phyloP scores from a whole-genome alignment of 148 eudicot genomes.

The Polygonum maritimum region DNA sequence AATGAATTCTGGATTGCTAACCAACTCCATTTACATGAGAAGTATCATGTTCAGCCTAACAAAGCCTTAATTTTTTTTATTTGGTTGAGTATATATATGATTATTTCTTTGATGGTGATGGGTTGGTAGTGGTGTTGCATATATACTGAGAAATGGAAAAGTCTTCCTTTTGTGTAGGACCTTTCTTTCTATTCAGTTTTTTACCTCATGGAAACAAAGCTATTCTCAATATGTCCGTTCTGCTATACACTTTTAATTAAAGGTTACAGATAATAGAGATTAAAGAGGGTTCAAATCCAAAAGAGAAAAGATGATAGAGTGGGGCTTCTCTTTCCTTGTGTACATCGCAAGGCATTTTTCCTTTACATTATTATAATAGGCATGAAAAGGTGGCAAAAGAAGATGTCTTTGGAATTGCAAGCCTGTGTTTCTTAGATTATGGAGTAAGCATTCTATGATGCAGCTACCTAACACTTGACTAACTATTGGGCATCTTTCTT shows the following conservation, averaged over 20 bases:
- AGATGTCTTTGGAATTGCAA: slow-evolving; percentile 2
- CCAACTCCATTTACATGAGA: not conserved
- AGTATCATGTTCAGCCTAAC: not conserved
- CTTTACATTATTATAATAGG: slow-evolving; percentile 3
- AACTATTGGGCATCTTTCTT: slow-evolving; percentile 10
- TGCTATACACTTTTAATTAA: not conserved
- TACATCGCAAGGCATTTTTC: not conserved
- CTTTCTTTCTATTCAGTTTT: not conserved
- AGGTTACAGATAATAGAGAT: not conserved
- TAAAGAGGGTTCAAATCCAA: not conserved
- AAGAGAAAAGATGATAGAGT: not conserved
- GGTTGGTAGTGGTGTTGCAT: slow-evolving; percentile 1
- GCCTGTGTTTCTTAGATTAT: slow-evolving; percentile 15
- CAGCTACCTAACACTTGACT: slow-evolving; percentile 17
- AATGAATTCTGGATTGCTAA: not conserved
- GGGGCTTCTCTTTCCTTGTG: slow-evolving; percentile 2
- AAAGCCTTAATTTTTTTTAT: not conserved
- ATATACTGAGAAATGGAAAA: not conserved
- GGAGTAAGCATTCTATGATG: slow-evolving; percentile 15
- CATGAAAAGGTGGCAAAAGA: not conserved
- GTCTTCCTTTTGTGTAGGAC: not conserved
- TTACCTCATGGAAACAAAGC: not conserved
- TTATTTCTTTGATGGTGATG: not conserved
- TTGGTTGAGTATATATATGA: not conserved
- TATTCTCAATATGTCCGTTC: not conserved